Base-by-base conservation (phyloP, 2,329 filamentous ascomycete genomes). In the Sporothrix globosa region DNA sequence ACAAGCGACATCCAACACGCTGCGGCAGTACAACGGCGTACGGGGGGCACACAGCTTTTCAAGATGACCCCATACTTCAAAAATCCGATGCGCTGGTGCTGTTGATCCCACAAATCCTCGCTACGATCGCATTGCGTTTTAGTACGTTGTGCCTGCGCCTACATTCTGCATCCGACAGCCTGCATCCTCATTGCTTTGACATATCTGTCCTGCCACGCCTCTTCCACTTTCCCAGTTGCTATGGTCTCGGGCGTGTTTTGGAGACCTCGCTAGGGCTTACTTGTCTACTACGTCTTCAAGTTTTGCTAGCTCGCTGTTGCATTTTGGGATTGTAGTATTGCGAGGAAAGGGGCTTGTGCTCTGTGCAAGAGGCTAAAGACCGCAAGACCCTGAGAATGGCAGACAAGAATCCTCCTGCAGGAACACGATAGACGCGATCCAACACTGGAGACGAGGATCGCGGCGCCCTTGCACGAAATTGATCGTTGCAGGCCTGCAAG, bases 201-300 rank as follows among this genome's bases (percentile, higher is more conserved):
- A 30, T 17, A 21, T 3, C n/a, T 14, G 7, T 53, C 9, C 30
- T 30, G 54, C 54, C 56, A 17, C 54, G 6, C 9, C 14, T 46
- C 41, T 46, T 46, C 41, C 41, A 34, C 11, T 13, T 14, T 4
- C 41, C 11, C 11, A 11, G 44, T 5, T 10, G 50, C 19, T 6
- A 24, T 24, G n/a, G 19, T 46, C 39, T 46, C 21, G 7, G 27
- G 24, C 58, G 46, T 10, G 39, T 21, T 46, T 63, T 63, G 58
- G 58, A n/a, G n/a, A 53, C 50, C 21, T 63, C 39, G n/a, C 27
- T 46, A 46, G 58, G 39, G 58, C 58, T 63, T 63, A 63, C 41
- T 24, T 24, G 17, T 21, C 10, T 2, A n/a, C 21, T 24, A n/a
- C 10, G 1, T 21, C n/a, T 53, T 19, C 50, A 10, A 7, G 3